Evolutionary conservation across 225 moss, liverwort and hornwort genomes (phyloP).

Genomic region (Asterella californica): DNA sequence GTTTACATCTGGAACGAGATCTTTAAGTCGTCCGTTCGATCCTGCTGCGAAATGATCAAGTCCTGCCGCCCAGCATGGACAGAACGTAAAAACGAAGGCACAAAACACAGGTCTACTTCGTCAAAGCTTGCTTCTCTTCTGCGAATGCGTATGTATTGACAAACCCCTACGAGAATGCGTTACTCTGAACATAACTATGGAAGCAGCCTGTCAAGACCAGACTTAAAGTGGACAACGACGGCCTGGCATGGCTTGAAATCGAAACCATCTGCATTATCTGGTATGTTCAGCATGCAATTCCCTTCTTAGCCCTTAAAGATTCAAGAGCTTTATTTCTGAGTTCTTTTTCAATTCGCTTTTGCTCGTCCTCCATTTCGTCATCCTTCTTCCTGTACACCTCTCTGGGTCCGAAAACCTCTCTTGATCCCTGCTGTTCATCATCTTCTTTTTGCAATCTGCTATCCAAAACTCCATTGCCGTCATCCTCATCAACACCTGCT

Average conservation of each 20-base stretch:
- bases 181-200: conserved; percentile 13
- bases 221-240: conserved; percentile 50
- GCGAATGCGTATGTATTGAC: conserved; percentile 36
- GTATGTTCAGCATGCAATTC: conserved; percentile 70
- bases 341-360: conserved; percentile 80
- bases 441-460: conserved; percentile 20
- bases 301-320: conserved; percentile 91
- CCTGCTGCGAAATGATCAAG: conserved; percentile 83
- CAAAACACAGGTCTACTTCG: conserved; percentile 55
- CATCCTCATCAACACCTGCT: conserved; percentile 39
- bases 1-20: conserved; percentile 58
- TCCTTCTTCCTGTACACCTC: conserved; percentile 56
- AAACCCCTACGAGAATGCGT: conserved; percentile 25
- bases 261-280: conserved; percentile 16
- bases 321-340: conserved; percentile 93
- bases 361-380: conserved; percentile 74
- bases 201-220: conserved; percentile 19
- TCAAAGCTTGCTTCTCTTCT: conserved; percentile 50
- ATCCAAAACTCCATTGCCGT: conserved; percentile 37
- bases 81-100: conserved; percentile 80
- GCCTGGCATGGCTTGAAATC: conserved; percentile 38
- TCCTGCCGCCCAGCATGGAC: conserved; percentile 99
- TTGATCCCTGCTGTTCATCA: conserved; percentile 42
- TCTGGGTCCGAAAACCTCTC: conserved; percentile 33
- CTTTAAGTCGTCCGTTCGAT: conserved; percentile 75